Percentiles rank a stretch among this genome's conserved stretches.
Conservation (phyloP, 2,329 filamentous ascomycete genomes). For the Fusarium coicis region DNA sequence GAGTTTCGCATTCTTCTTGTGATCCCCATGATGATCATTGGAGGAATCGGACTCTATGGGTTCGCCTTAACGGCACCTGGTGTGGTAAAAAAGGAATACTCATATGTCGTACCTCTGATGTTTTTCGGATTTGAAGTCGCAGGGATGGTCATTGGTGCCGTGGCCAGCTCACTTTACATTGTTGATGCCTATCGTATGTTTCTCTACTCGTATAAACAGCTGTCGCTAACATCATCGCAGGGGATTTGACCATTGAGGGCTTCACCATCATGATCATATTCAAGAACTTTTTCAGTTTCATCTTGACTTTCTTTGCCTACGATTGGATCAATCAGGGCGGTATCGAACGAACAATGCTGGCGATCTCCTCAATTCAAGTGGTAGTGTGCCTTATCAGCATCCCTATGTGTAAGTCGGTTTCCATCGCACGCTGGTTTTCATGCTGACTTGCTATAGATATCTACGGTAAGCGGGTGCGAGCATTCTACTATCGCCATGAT, state of each 20-base stretch:
- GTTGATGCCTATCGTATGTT: conserved; percentile 88
- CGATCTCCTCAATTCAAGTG: conserved; percentile 80
- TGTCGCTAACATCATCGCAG: conserved; percentile 51
- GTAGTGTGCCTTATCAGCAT: conserved; percentile 79
- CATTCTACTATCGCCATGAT: conserved; percentile 80
- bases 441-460: conserved; percentile 64
- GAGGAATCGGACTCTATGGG: conserved; percentile 82
- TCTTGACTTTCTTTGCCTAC: conserved; percentile 84
- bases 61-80: conserved; percentile 80
- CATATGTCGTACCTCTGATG: conserved; percentile 79
- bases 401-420: conserved; percentile 83
- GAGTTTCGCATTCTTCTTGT: conserved; percentile 90
- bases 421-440: not conserved
- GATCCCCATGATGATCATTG: conserved; percentile 81
- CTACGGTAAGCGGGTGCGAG: conserved; percentile 80
- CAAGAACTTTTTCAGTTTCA: conserved; percentile 94
- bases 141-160: conserved; percentile 92
- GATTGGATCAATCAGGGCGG: conserved; percentile 79
- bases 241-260: conserved; percentile 83
- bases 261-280: conserved; percentile 93
- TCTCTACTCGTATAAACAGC: not conserved
- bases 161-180: conserved; percentile 86
- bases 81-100: conserved; percentile 65
- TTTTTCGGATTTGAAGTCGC: conserved; percentile 88
- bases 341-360: conserved; percentile 72